Conservation (phyloP, 306 rosid species). For the Vachellia collinsii region DNA sequence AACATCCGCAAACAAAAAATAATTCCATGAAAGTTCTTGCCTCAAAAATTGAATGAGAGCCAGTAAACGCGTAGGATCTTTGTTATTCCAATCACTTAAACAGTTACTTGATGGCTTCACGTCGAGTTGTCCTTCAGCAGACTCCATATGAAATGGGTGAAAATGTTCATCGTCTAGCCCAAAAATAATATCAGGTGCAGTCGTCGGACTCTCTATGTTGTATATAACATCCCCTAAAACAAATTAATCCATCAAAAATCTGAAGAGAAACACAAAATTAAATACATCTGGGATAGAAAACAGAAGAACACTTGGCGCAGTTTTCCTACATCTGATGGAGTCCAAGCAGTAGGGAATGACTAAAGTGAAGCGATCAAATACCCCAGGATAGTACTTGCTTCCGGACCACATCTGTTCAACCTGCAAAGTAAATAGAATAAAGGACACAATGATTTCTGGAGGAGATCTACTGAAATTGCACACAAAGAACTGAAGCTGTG, state of each 20-base stretch:
- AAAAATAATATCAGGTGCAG: slow-evolving; percentile 84
- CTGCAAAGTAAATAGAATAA: slow-evolving; percentile 45
- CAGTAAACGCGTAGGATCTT: slow-evolving; percentile 75
- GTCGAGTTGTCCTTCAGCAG: slow-evolving; percentile 43
- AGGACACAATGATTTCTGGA: not conserved
- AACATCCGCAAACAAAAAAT: not conserved
- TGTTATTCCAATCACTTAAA: slow-evolving; percentile 67
- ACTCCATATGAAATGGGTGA: slow-evolving; percentile 57
- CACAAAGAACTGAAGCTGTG: not conserved
- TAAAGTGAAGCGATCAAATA: slow-evolving; percentile 80
- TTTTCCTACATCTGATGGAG: slow-evolving; percentile 68
- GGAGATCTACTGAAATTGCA: not conserved
- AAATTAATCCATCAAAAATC: slow-evolving; percentile 26
- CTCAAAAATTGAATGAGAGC: slow-evolving; percentile 74
- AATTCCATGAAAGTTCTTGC: slow-evolving; percentile 34
- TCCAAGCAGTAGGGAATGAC: slow-evolving; percentile 88
- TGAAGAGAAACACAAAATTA: not conserved
- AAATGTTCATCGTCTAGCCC: slow-evolving; percentile 80
- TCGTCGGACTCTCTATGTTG: slow-evolving; percentile 64
- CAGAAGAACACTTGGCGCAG: not conserved
- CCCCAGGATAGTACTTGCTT: slow-evolving; percentile 56
- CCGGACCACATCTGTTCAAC: slow-evolving; percentile 89
- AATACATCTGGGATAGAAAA: not conserved
- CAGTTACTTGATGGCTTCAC: slow-evolving; percentile 36
- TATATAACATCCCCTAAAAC: slow-evolving; percentile 75